Evolutionary conservation across 2,329 filamentous ascomycete species (phyloP).

Genomic region (Aspergillus hortae): DNA sequence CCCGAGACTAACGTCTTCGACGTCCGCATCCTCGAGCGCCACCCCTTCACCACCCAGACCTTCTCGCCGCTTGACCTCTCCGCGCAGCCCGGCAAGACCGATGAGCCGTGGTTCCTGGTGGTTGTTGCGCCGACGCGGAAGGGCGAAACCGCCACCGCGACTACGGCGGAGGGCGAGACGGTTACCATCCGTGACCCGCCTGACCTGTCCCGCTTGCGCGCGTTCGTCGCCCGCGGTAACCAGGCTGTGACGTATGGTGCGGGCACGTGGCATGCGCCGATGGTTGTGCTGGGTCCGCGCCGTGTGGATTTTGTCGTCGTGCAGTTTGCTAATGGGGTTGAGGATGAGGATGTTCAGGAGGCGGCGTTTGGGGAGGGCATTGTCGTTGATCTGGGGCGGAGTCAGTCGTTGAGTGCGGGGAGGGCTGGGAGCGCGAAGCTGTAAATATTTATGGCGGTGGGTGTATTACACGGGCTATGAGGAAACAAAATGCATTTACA

Average conservation of each 20-base stretch:
- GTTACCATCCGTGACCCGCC: constrained; percentile 54
- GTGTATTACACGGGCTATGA: not conserved
- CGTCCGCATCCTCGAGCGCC: constrained; percentile 76
- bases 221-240: constrained; percentile 71
- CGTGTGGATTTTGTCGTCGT: constrained; percentile 83
- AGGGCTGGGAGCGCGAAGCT: constrained; percentile 3
- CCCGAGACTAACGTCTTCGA: constrained; percentile 49
- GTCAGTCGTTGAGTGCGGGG: not conserved
- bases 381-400: constrained; percentile 24
- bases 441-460: not conserved
- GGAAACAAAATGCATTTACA: not conserved
- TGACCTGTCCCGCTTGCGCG: constrained; percentile 65
- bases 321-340: constrained; percentile 82
- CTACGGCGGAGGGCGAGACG: constrained; percentile 21
- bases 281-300: constrained; percentile 74
- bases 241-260: constrained; percentile 90
- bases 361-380: constrained; percentile 49
- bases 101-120: constrained; percentile 63
- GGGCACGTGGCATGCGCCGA: constrained; percentile 94
- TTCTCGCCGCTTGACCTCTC: constrained; percentile 72
- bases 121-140: constrained; percentile 79
- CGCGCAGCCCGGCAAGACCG: constrained; percentile 21
- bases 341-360: constrained; percentile 84
- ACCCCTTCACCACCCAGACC: constrained; percentile 91
- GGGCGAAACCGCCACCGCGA: constrained; percentile 33